A percentile compares a stretch with the other conserved stretches of the same genome.
Evolutionary conservation across 371 early-diverging fungal genomes (phyloP).

Genomic region (Nematocida minor): DNA sequence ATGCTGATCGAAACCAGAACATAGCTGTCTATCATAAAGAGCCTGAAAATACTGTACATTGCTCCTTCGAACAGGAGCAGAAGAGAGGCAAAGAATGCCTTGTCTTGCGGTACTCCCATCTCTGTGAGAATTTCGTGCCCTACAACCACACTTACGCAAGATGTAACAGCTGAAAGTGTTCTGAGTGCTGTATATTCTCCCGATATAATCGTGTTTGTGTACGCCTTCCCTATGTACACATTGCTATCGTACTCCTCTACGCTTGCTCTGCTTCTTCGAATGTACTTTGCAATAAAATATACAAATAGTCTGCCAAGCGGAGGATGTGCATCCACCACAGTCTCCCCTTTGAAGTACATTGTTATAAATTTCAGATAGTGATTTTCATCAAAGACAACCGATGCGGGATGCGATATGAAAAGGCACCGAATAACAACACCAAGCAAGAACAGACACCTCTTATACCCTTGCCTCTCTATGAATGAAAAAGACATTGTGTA

Average conservation of each 20-base stretch:
- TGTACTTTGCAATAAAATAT: background rate
- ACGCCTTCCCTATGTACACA: conserved; percentile 6
- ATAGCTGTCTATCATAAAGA: conserved; percentile 44
- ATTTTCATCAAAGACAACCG: conserved; percentile 40
- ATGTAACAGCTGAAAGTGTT: background rate
- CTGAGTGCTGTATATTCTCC: background rate
- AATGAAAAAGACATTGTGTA: too few relatives aligned
- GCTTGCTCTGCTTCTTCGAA: background rate
- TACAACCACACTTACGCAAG: background rate
- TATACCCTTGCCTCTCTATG: too few relatives aligned
- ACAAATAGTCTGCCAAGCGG: conserved; percentile 30
- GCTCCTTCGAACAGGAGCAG: conserved; percentile 31
- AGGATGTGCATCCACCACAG: conserved; percentile 36
- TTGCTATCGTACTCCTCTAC: background rate
- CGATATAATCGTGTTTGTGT: background rate
- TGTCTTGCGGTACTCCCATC: background rate
- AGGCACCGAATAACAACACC: background rate
- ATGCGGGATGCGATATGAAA: conserved; percentile 13
- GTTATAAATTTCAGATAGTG: conserved; percentile 27
- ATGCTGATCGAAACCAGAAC: conserved; percentile 2
- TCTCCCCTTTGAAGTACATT: conserved; percentile 21
- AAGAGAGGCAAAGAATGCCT: background rate
- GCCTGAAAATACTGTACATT: conserved; percentile 12
- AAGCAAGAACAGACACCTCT: background rate
- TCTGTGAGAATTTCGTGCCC: background rate